Base-by-base conservation (phyloP, 345 rosid genomes). In the Lepidium africanum region DNA sequence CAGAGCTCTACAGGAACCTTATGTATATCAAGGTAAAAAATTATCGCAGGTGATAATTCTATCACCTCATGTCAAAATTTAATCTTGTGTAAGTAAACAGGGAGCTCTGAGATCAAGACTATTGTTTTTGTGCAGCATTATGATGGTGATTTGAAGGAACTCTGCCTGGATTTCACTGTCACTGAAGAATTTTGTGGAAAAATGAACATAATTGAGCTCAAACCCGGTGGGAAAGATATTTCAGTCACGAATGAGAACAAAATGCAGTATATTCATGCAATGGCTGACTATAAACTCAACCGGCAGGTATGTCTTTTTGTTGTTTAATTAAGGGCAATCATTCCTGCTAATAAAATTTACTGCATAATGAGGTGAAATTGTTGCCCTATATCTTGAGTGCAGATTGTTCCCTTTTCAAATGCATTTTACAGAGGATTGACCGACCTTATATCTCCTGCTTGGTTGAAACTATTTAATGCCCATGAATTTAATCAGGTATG, bases 221-320 rank as follows among this genome's bases (percentile, higher is more conserved):
- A 85, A 79, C 86, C 92, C 23, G 92, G 96, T 54, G 98, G 97
- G 59, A 88, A 79, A 77, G 95, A 90, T 79, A 71, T 82, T 63
- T 78, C 71, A 39, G 97, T 93, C 63, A 83, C 88, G 64, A 82
- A 88, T 78, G 96, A 87, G 63, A 90, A 93, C 86, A 90, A 91
- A 83, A 90, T 93, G 97, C 98, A 90, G 73, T 93, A 93, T 66
- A 81, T 93, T 77, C 96, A 93, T 86, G 97, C 96, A 63, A 91
- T 93, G 83, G 98, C 97, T 32, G 95, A 90, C 84, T 87, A 88
- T 73, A 93, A 91, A 81, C 98, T 93, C 74, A 93, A 91, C 63
- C 78, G 96, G 65, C 98, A 93, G 97, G 97, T 91, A 61, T 66
- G n/a, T 61, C 27, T 67, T 64, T 21, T 37, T 33, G 63, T 66